These are phyloP conservation scores for Blastocystis sp. DNA, from an alignment of 352 stramenopile species.

Conservation along the genomic window DNA sequence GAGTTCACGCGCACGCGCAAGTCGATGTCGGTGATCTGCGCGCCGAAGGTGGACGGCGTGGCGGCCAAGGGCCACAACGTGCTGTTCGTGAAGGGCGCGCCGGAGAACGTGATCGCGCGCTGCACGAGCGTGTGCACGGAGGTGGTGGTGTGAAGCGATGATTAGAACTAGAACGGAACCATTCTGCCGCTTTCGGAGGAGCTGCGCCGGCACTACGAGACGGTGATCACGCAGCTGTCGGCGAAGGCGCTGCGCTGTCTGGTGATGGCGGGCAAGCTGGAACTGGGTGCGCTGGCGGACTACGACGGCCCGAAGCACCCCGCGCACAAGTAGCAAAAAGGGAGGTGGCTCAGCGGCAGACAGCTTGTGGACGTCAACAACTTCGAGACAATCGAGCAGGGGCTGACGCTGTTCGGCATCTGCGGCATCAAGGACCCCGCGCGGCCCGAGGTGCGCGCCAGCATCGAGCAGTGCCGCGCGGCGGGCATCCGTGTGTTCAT, in stretches of 20 bases:
- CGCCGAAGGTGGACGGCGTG: constrained; percentile 72
- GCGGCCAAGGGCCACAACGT: constrained; percentile 80
- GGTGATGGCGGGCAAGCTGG: constrained; percentile 87
- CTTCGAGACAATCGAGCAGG: constrained; percentile 82
- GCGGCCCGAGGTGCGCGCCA: constrained; percentile 88
- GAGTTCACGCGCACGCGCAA: constrained; percentile 94
- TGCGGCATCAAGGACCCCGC: constrained; percentile 96
- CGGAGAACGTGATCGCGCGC: constrained; percentile 90
- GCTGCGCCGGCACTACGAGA: constrained; percentile 77
- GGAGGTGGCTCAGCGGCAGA: not conserved
- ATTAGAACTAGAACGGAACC: constrained; percentile 77
- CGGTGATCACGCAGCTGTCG: constrained; percentile 82
- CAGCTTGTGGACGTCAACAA: constrained; percentile 59
- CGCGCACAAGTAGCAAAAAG: not conserved
- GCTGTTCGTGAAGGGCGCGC: constrained; percentile 95
- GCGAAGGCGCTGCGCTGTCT: constrained; percentile 90
- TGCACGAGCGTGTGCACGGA: constrained; percentile 88
- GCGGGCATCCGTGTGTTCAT: constrained; percentile 97
- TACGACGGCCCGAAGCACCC: constrained; percentile 73
- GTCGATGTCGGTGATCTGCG: constrained; percentile 91
- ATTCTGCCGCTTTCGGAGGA: constrained; percentile 85
- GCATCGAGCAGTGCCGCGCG: constrained; percentile 89
- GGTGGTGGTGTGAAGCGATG: not conserved
- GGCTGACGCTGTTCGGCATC: constrained; percentile 92
- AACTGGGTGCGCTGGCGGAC: constrained; percentile 79